Conservation (phyloP, 306 rosid genomes). For the Acacia acuminata region DNA sequence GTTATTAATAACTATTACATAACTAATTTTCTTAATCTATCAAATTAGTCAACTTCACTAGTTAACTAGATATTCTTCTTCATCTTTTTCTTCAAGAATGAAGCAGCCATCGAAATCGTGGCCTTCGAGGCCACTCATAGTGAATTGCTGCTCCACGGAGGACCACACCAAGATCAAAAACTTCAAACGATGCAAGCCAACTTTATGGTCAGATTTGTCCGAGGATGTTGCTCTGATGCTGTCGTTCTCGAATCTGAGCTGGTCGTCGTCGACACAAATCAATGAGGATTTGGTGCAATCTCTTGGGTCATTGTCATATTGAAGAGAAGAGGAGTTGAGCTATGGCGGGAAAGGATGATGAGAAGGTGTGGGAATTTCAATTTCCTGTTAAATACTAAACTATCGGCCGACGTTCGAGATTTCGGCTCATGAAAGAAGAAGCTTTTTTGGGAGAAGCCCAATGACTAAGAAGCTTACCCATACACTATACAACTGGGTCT, state of each 20-base stretch:
- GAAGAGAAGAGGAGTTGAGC: too few species aligned
- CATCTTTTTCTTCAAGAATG: constrained; percentile 25
- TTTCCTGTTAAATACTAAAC: too few species aligned
- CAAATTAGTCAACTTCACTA: too few species aligned
- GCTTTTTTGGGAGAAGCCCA: too few species aligned
- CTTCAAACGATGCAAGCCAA: constrained; percentile 74
- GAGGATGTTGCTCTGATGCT: constrained; percentile 69
- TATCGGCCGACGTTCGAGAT: too few species aligned
- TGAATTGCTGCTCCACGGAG: constrained; percentile 51
- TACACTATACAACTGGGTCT: too few species aligned
- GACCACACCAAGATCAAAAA: constrained; percentile 54
- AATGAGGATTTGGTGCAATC: constrained; percentile 48
- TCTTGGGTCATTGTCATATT: too few species aligned
- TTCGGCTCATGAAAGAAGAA: too few species aligned
- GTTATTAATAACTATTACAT: too few species aligned
- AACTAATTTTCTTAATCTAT: too few species aligned
- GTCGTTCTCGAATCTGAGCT: constrained; percentile 86
- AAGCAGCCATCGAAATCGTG: constrained; percentile 40
- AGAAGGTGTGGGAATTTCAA: too few species aligned
- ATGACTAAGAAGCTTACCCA: background rate
- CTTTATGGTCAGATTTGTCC: constrained; percentile 66
- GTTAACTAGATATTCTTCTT: background rate
- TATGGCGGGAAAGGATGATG: too few species aligned
- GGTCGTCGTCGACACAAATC: constrained; percentile 56
- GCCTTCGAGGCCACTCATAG: constrained; percentile 35